phyloP scores from a whole-genome alignment of 129 eudicot genomes.

The Chrysanthemum makinoi region DNA sequence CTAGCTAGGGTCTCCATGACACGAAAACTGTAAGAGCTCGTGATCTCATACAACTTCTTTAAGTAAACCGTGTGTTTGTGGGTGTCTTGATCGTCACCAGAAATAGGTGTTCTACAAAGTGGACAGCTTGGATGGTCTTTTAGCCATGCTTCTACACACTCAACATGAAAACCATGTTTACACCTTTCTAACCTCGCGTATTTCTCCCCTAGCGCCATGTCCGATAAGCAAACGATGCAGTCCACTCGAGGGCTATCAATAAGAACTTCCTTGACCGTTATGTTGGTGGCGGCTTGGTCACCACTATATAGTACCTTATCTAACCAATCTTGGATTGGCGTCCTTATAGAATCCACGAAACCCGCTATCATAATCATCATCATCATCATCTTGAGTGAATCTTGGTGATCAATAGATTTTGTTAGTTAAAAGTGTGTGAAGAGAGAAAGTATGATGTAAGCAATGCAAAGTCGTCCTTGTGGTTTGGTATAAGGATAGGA shows the following conservation, averaged over 20 bases:
- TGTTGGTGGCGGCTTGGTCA: neutral
- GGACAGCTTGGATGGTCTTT: constrained; percentile 33
- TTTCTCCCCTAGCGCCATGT: constrained; percentile 14
- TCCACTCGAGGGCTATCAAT: neutral
- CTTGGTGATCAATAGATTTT: neutral
- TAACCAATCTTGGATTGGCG: constrained; percentile 28
- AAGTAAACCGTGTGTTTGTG: neutral
- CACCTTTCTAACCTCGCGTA: constrained; percentile 24
- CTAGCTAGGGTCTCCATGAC: neutral
- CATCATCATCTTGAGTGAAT: constrained; percentile 22
- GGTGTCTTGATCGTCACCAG: neutral
- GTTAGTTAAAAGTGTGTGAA: neutral
- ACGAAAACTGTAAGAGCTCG: neutral
- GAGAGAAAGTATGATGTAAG: too few species aligned
- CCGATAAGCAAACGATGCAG: constrained; percentile 29
- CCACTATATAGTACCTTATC: neutral
- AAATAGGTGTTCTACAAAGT: constrained; percentile 31
- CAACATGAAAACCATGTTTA: constrained; percentile 31
- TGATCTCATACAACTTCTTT: constrained; percentile 13
- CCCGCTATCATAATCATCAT: constrained; percentile 38
- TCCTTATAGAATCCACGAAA: constrained; percentile 23
- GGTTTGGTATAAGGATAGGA: constrained; percentile 7
- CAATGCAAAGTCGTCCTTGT: too few species aligned
- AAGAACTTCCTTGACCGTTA: neutral
- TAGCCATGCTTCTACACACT: constrained; percentile 29